A percentile compares a stretch with the other conserved stretches of the same genome.
These are phyloP conservation scores for Wickerhamiella alocasiicola DNA, from an alignment of 805 yeast genomes.

Conservation along the genomic window DNA sequence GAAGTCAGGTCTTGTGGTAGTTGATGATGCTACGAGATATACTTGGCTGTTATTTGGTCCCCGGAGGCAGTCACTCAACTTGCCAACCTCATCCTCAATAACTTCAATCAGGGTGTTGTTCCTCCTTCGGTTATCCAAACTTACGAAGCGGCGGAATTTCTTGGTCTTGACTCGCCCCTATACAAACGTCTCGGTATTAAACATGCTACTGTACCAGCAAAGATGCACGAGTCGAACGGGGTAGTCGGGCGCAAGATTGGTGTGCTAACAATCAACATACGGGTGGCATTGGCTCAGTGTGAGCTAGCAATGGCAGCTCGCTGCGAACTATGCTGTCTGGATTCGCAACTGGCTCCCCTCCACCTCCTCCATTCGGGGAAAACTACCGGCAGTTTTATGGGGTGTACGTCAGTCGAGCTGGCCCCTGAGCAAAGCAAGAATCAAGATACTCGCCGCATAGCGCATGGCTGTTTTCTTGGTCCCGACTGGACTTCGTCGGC, in stretches of 20 bases:
- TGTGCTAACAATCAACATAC: not conserved
- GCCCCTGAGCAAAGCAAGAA: not conserved
- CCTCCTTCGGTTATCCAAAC: not conserved
- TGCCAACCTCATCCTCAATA: not conserved
- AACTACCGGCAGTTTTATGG: not conserved
- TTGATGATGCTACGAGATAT: not conserved
- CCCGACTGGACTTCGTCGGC: no score
- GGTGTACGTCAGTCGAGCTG: not conserved
- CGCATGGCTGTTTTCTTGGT: not conserved
- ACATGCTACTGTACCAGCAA: not conserved
- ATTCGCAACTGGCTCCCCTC: not conserved
- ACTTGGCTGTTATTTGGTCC: not conserved
- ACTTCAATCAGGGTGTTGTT: not conserved
- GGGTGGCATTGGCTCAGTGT: not conserved
- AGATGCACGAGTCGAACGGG: not conserved
- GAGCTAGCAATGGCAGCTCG: not conserved
- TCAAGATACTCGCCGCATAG: not conserved
- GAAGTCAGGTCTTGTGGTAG: not conserved
- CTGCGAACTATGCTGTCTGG: constrained; percentile 2
- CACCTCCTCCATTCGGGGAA: not conserved
- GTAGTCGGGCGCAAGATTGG: not conserved
- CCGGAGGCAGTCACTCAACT: not conserved
- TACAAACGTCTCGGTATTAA: not conserved
- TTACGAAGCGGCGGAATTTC: constrained; percentile 1
- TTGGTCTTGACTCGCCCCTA: not conserved